Base-by-base conservation (phyloP, 345 rosid species). In the Cardamine occulta region DNA sequence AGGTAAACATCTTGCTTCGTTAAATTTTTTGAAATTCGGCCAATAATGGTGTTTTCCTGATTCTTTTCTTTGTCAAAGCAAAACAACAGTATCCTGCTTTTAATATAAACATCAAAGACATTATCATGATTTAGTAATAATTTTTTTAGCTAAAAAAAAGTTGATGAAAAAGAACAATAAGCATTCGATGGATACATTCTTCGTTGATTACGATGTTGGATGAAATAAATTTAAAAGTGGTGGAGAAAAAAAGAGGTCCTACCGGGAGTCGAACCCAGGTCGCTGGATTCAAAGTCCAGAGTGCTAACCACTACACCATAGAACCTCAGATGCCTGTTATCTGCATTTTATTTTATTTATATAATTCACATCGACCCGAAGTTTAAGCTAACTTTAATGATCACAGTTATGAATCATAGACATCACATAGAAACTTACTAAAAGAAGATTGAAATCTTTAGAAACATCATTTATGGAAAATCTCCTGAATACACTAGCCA, bases 221-320 rank as follows among this genome's bases (percentile, higher is more conserved):
- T 44, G 17, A 1, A 44, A 13, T 42, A 44, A 14, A 5, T 14
- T 5, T 11, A 19, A 1, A 5, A 11, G 15, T 42, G 6, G 6
- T 12, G 21, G 3, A 34, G 7, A 34, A 7, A 51, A 44, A 39
- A 61, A 49, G 0, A 88, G 96, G 91, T 88, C 95, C 93, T 88
- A 88, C 90, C 91, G 92, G 89, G 90, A 89, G 86, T 92, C 91
- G 91, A 90, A 87, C 96, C 91, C 96, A 87, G 94, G 91, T 89
- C 91, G 86, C 97, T 87, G 88, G 98, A 90, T 95, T 90, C 97
- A 89, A 90, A 89, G 93, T 90, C 94, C 98, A 89, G 88, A 92
- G 94, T 92, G 98, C 98, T 92, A 90, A 92, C 99, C 97, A 90
- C 94, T 87, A 90, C 96, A 92, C 98, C 97, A 90, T 86, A 86